Base-by-base conservation (phyloP, 139 green algal species). In the Yamagishiella unicocca region DNA sequence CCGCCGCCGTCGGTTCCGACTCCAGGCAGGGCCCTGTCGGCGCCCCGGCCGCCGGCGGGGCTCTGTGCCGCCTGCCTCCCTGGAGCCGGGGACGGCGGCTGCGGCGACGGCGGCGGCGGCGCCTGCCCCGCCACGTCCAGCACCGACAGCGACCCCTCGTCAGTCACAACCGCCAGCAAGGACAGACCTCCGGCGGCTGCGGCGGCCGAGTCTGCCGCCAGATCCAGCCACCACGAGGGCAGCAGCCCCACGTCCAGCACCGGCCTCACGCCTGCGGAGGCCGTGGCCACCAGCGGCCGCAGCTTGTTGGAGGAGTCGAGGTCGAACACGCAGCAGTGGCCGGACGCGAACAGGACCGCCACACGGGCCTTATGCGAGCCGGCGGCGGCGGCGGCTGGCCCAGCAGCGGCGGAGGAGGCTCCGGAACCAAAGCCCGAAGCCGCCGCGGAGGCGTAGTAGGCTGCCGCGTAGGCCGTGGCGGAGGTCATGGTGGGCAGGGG, bases 261-360 rank as follows among this genome's bases (percentile, higher is more conserved):
- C 2, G 55, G 61, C 0, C 95, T 93, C 29, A 95, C 54, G 4
- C 73, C 80, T 4, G 77, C 87, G 24, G 73, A 55, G 14, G 85
- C 40, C 24, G 72, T 80, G 8, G 64, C 90, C 9, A 70, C 31
- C 2, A 81, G 72, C 12, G 50, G 50, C 0, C 89, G 62, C 31
- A 93, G 68, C 50, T 76, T 66, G 50, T 72, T 62, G 3, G 46
- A 55, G 1, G 75, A 67, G n/a, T 97, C 94, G 14, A 97, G 38
- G 46, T 96, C 93, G 58, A 92, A 95, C 12, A 96, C 91, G 35
- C 87, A 92, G 91, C 94, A 95, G n/a, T 75, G 46, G 12, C 95
- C 93, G 1, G 66, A 78, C 38, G 85, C 66, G 37, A 95, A 96
- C 42, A 97, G 86, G 12, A 93, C 93, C 2, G 93, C 91, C 19